Evolutionary conservation across 179 eudicot genomes (phyloP), one percentile per base, ranked within the genome.

Genomic region (Beta lomatogona): DNA sequence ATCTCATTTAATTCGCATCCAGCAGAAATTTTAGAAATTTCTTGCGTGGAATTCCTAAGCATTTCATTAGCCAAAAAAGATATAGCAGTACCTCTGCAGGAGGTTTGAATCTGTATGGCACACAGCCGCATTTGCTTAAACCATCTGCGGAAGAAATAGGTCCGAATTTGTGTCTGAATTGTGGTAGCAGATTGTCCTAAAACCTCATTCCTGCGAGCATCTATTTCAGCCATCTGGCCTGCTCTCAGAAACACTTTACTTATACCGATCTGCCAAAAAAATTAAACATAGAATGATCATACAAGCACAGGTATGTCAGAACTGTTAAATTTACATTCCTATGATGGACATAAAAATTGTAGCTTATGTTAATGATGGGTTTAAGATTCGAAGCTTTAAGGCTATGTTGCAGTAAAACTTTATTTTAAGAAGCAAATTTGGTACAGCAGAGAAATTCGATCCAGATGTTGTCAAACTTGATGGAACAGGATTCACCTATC

Each of bases 171-270:
- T 66, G 84, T 88, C 82, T 94, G 97, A 82, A 94, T 93, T 80
- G 79, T 70, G 71, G 83, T 81, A 61, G 97, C 98, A 76, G 98
- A 94, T 85, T 75, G 90, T 76, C 92, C 96, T 84, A 93, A 88
- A 53, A 92, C 91, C 90, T 89, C 92, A 80, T 68, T 91, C 68
- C 98, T 87, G 36, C 79, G 88, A 67, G 96, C 90, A 87, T 94
- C 98, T 82, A 94, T 84, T 82, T 93, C 97, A 81, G 97, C 97
- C 97, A 94, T 94, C 90, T 94, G 98, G 70, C 98, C 98, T 76
- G 96, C 97, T 92, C 97, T 91, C 22, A 94, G 96, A 86, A 94
- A 94, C 74, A 94, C 91, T 81, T 94, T 94, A 41, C 92, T 93
- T 87, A 89, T 93, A 82, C 98, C 98, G 82, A 94, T 86, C 98